Conservation (phyloP, 2,329 filamentous ascomycete species). For the Pseudopyrenochaeta lycopersici region DNA sequence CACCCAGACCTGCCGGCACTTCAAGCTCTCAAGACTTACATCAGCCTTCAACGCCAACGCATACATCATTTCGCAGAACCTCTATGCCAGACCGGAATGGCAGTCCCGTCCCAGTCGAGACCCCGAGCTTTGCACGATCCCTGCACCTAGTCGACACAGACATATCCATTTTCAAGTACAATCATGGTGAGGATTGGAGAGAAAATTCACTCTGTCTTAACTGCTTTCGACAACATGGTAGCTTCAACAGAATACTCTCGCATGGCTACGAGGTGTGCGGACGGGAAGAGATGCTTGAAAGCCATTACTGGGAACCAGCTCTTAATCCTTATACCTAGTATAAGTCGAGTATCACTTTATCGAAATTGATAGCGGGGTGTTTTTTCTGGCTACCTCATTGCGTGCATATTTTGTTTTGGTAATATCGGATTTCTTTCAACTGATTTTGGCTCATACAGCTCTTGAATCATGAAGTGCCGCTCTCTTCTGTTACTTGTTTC, state of each 20-base stretch:
- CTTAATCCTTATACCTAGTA: background rate
- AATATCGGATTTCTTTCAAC: too few relatives aligned
- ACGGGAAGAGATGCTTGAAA: constrained; percentile 31
- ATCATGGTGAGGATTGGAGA: constrained; percentile 33
- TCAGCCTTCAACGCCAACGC: background rate
- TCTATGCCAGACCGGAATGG: constrained; percentile 2
- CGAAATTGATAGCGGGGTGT: too few relatives aligned
- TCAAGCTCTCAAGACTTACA: constrained; percentile 4
- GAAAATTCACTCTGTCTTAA: constrained; percentile 33
- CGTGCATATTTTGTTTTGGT: too few relatives aligned
- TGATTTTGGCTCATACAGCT: too few relatives aligned
- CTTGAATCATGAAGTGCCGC: too few relatives aligned
- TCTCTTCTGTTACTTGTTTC: too few relatives aligned
- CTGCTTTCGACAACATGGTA: constrained; percentile 38
- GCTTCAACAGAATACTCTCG: constrained; percentile 29
- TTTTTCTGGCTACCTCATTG: too few relatives aligned
- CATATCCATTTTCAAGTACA: constrained; percentile 35
- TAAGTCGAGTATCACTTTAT: too few relatives aligned
- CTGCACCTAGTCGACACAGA: constrained; percentile 39
- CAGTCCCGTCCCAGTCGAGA: constrained; percentile 13
- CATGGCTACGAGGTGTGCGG: constrained; percentile 42
- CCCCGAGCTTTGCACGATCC: constrained; percentile 33
- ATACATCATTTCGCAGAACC: constrained; percentile 2
- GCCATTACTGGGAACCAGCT: constrained; percentile 38
- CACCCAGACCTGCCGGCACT: constrained; percentile 15